Percentiles rank a stretch among this genome's conserved stretches.
These are phyloP conservation scores for Penicillium digitatum DNA, from an alignment of 2,329 filamentous ascomycete species.

Conservation along the genomic window DNA sequence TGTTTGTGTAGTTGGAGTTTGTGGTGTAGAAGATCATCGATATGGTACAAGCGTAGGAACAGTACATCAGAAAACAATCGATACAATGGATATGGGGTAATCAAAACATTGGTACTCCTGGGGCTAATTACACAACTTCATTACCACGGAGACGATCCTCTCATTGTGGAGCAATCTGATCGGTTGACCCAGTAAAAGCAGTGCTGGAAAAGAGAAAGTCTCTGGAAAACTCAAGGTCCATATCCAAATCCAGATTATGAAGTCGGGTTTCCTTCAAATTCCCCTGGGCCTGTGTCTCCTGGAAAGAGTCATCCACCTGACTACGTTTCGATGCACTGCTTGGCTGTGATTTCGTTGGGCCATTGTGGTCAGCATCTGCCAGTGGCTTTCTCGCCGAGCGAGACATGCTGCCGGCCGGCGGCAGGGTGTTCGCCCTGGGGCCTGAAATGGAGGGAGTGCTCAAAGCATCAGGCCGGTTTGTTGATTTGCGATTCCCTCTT, in stretches of 20 bases:
- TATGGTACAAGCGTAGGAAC: background rate
- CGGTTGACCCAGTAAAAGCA: constrained; percentile 24
- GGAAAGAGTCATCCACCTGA: constrained; percentile 3
- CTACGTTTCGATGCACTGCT: constrained; percentile 12
- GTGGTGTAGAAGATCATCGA: background rate
- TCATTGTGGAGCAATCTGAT: constrained; percentile 8
- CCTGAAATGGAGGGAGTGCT: background rate
- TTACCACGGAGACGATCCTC: too few species aligned
- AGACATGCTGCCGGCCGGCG: background rate
- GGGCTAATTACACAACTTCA: background rate
- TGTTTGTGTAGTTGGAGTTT: too few species aligned
- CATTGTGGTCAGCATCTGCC: constrained; percentile 26
- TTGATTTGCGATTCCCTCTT: constrained; percentile 21
- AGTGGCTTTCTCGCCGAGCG: constrained; percentile 22
- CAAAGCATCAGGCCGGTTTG: background rate
- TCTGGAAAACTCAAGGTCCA: constrained; percentile 36
- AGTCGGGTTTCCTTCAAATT: constrained; percentile 23
- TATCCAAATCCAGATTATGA: constrained; percentile 30
- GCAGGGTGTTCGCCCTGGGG: constrained; percentile 8
- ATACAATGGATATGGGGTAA: background rate
- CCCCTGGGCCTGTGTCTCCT: constrained; percentile 7
- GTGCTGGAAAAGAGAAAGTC: constrained; percentile 37
- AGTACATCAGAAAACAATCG: background rate
- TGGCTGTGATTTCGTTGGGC: constrained; percentile 21
- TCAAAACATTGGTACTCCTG: background rate